phyloP scores from a whole-genome alignment of 371 early-diverging fungal genomes.

The Lichtheimia ramosa region DNA sequence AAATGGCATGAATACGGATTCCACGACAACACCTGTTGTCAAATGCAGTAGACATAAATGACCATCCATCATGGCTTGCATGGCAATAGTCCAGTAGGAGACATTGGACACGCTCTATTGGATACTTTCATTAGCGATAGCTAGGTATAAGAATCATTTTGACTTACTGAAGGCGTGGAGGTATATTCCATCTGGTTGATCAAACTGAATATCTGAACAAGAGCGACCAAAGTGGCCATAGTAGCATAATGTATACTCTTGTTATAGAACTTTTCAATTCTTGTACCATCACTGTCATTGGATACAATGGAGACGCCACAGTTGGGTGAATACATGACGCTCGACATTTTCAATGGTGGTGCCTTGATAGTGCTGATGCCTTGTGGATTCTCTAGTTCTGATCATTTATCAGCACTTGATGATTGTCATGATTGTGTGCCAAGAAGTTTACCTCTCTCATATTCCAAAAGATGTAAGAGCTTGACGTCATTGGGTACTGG shows the following conservation, averaged over 20 bases:
- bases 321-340: conserved; percentile 60
- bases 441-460: conserved; percentile 50
- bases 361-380: conserved; percentile 53
- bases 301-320: conserved; percentile 50
- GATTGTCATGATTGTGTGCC: neutral
- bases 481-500: conserved; percentile 46
- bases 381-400: conserved; percentile 53
- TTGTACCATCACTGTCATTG: conserved; percentile 47
- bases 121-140: neutral
- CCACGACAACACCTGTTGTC: conserved; percentile 61
- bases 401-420: neutral
- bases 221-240: conserved; percentile 48
- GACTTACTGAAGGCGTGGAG: conserved; percentile 71
- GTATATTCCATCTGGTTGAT: conserved; percentile 77
- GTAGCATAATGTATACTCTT: conserved; percentile 61
- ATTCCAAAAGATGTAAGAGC: conserved; percentile 47
- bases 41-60: conserved; percentile 68
- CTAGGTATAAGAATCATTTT: neutral
- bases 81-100: conserved; percentile 72
- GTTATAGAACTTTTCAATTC: conserved; percentile 53
- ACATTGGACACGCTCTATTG: conserved; percentile 66
- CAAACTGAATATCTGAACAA: conserved; percentile 60
- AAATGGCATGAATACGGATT: conserved; percentile 63
- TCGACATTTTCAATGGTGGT: conserved; percentile 48
- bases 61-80: conserved; percentile 72